Base-by-base conservation (phyloP, 768 basidiomycete species). In the Floccularia luteovirens region DNA sequence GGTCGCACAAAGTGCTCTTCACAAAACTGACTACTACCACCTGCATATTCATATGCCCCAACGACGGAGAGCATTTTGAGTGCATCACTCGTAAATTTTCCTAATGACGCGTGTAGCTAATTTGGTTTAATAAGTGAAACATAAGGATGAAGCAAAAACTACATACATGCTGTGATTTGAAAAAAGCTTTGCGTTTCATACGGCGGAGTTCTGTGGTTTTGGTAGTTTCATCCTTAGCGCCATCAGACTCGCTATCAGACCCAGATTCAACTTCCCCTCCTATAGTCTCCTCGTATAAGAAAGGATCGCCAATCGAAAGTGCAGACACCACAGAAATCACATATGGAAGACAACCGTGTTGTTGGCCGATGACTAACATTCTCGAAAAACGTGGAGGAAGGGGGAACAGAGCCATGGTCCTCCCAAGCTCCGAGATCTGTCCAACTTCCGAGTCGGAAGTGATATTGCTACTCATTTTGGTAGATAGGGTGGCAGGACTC, bases 221-320 rank as follows among this genome's bases (percentile, higher is more conserved):
- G 12, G 67, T 48, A 20, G 62, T 63, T 39, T 72, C 67, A 45
- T 60, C 73, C 21, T 62, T 70, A 23, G 81, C 49, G 45, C 76
- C 63, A 6, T 7, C 71, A 11, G 60, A 59, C 12, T 53, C 54
- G 11, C 58, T 52, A 3, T 70, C 70, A n/a, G 57, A 52, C 5
- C 62, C 61, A 4, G 61, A 63, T 4, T 60, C 61, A 7, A 62
- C 53, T 6, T 69, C 70, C 3, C 66, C 66, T 7, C 61, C 68
- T 8, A 87, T 57, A 14, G 67, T 74, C 39, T 89, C 84, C 54
- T 92, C 91, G 40, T 85, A 80, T 31, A 98, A 55, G 65, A 98
- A 98, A 2, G 96, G 96, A 60, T 98, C 92, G 1, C 96, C 96
- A 11, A 96, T 91, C 2, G 90, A 88, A 47, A 98, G 61, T 3